These are phyloP conservation scores for Hamamelis virginiana DNA, from an alignment of 164 flowering plant species.

Conservation along the genomic window DNA sequence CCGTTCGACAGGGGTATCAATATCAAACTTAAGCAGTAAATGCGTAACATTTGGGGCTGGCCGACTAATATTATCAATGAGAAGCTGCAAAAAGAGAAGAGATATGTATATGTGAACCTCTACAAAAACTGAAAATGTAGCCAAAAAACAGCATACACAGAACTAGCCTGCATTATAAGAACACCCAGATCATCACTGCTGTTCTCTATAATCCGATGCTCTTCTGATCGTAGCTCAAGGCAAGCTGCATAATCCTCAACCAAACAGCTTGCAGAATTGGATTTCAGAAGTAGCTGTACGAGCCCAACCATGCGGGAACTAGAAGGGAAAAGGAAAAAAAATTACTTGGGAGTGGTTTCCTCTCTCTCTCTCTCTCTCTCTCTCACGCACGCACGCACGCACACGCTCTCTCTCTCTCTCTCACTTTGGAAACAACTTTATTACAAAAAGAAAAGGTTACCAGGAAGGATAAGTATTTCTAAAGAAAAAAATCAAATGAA, in stretches of 20 bases:
- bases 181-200: conserved; percentile 79
- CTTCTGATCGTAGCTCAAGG: conserved; percentile 83
- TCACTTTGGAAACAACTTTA: no score
- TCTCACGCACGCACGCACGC: no score
- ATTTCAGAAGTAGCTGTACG: conserved; percentile 74
- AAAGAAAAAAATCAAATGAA: no score
- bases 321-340: conserved; percentile 9
- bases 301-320: conserved; percentile 95
- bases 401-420: no score
- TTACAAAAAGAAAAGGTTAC: no score
- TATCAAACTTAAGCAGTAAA: conserved; percentile 88
- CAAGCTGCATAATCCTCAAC: conserved; percentile 98
- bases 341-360: no score
- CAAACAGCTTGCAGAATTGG: conserved; percentile 66
- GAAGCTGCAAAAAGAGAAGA: conserved; percentile 56
- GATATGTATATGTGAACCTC: background rate
- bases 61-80: conserved; percentile 78
- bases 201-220: conserved; percentile 64
- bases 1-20: conserved; percentile 74
- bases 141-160: background rate
- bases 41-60: conserved; percentile 96
- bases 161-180: conserved; percentile 77
- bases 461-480: no score
- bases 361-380: no score
- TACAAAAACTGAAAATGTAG: conserved; percentile 14